Evolutionary conservation across 2,329 filamentous ascomycete species (phyloP).

Genomic region (Curvularia spicifera): DNA sequence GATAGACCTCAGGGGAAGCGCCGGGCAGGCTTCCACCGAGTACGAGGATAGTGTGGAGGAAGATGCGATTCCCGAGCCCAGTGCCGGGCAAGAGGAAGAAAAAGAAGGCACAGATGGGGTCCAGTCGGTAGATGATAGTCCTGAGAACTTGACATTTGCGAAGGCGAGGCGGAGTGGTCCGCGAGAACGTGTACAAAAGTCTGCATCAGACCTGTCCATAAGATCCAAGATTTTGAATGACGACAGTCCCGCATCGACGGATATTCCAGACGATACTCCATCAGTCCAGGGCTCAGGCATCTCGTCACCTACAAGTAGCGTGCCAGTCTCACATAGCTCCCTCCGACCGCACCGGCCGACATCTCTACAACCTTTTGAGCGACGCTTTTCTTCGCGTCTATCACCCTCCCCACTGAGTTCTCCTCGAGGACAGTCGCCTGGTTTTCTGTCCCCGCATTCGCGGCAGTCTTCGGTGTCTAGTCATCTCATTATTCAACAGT

Average conservation of each 20-base stretch:
- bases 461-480: slow-evolving; percentile 81
- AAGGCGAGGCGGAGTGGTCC: slow-evolving; percentile 28
- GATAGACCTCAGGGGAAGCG: slow-evolving; percentile 51
- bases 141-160: slow-evolving; percentile 44
- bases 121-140: slow-evolving; percentile 27
- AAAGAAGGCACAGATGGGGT: slow-evolving; percentile 37
- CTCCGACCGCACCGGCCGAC: slow-evolving; percentile 76
- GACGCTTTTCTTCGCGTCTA: slow-evolving; percentile 87
- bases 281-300: slow-evolving; percentile 71
- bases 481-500: slow-evolving; percentile 64
- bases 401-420: slow-evolving; percentile 64
- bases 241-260: slow-evolving; percentile 74
- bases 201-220: slow-evolving; percentile 29
- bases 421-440: slow-evolving; percentile 75
- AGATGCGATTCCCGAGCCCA: slow-evolving; percentile 14
- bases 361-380: slow-evolving; percentile 90
- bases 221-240: slow-evolving; percentile 25
- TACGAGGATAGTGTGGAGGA: slow-evolving; percentile 6
- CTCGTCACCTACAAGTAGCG: slow-evolving; percentile 74
- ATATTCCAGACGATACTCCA: slow-evolving; percentile 81
- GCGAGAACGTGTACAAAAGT: slow-evolving; percentile 30
- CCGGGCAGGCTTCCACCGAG: neutral
- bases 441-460: slow-evolving; percentile 77
- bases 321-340: slow-evolving; percentile 72
- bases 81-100: slow-evolving; percentile 24